phyloP scores from a whole-genome alignment of 305 asterid species.

The Andrographis paniculata region DNA sequence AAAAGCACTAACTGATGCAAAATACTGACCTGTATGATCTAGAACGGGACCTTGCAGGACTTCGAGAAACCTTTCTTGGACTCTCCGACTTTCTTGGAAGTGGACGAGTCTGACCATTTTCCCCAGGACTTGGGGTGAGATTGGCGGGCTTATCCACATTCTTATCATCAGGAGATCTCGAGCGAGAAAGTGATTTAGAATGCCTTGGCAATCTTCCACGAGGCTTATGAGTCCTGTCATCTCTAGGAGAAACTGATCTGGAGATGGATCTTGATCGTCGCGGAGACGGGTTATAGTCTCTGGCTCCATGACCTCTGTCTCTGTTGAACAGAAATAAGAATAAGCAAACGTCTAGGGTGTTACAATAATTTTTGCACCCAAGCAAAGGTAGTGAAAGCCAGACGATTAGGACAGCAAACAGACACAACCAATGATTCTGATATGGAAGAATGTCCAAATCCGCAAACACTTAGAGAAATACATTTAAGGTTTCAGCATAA shows the following conservation, averaged over 20 bases:
- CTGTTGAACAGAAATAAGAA: conserved; percentile 21
- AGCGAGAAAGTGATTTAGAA: conserved; percentile 37
- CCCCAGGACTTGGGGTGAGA: conserved; percentile 30
- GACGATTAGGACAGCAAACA: conserved; percentile 18
- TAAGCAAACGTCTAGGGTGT: conserved; percentile 10
- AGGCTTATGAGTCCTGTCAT: conserved; percentile 31
- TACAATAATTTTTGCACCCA: conserved; percentile 8
- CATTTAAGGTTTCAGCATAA: conserved; percentile 6
- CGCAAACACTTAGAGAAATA: conserved; percentile 8
- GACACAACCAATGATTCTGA: conserved; percentile 8
- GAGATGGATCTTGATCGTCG: conserved; percentile 40
- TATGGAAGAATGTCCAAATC: conserved; percentile 2
- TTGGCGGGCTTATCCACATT: conserved; percentile 23
- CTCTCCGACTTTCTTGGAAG: conserved; percentile 33
- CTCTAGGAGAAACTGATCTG: conserved; percentile 53
- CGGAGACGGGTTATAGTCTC: conserved; percentile 37
- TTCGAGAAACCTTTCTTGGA: conserved; percentile 37
- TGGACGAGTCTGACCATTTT: conserved; percentile 26
- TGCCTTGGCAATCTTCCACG: conserved; percentile 34
- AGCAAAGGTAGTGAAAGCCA: background rate
- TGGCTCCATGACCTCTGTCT: conserved; percentile 36
- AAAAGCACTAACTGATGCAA: background rate
- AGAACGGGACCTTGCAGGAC: conserved; percentile 42
- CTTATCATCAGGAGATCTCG: conserved; percentile 39
- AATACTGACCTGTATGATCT: conserved; percentile 35